Evolutionary conservation across 257 asterid species (phyloP), one percentile per base, ranked within the genome.

Genomic region (Gynochthodes officinalis): DNA sequence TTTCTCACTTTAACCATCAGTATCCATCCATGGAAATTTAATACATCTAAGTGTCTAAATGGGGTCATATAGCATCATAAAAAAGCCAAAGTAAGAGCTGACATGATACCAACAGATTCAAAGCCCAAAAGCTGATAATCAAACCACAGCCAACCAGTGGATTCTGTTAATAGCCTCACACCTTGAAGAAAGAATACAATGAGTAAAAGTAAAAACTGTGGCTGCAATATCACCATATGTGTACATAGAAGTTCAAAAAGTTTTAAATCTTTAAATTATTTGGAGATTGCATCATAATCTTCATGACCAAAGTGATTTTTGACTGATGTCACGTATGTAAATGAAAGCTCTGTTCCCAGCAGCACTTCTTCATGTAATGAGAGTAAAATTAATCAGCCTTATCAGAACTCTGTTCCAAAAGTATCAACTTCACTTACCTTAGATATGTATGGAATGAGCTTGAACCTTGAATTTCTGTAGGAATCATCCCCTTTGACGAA

Each of bases 361-460:
- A 27, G 27, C 33, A n/a, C 2, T 40, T 14, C 11, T 28, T 63
- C 58, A 25, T 40, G 64, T 21, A 63, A 23, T 39, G 49, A 63
- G 53, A 65, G 37, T 35, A 13, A 9, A 6, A 32, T 35, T 11
- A 12, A 42, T 13, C 40, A 32, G 25, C 46, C 33, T 50, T 15
- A 40, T 52, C 14, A 68, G 32, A 18, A 49, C 11, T 2, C 21
- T 37, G 8, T 33, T 18, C 23, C 60, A 46, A 37, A 2, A 25
- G 6, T 42, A 44, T 7, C 27, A 67, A 73, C 49, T 44, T n/a
- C 52, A 64, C 84, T 68, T 73, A 94, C 99, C 97, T 86, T 85
- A 7, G 99, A 95, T 79, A 95, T 92, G 76, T 90, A 95, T 49
- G 99, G 99, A 79, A 95, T 95, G 84, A 95, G 99, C 85, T 95